Evolutionary conservation across 257 asterid genomes (phyloP), one percentile per base, ranked within the genome.

Genomic region (Rehmannia glutinosa): DNA sequence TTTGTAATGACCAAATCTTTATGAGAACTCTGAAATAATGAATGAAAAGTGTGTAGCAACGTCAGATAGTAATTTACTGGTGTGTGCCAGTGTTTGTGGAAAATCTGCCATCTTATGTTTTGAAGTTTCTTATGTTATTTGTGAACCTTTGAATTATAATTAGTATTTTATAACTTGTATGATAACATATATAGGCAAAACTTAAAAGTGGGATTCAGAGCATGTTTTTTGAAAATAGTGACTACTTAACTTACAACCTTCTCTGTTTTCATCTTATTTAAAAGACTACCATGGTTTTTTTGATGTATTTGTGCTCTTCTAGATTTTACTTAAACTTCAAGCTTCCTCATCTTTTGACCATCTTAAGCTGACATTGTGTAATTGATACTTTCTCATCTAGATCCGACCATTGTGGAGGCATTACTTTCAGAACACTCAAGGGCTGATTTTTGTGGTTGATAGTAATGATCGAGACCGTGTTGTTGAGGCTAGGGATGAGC

Each of bases 331-430:
- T 27, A 1, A 15, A 17, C 10, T 25, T 17, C 45, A 28, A 23
- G 9, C 21, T 27, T 53, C 10, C 13, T n/a, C 13, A 12, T 20
- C 32, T 46, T n/a, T 30, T 30, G n/a, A 24, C 11, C 10, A 25
- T 54, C 23, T 41, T 15, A 15, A 60, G 30, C 60, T 60, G 62
- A 35, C 30, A 46, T 46, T 58, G 35, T 45, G 42, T 23, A 27
- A 16, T 15, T 53, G 41, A 51, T 52, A 0, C 23, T 23, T 60
- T 23, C 3, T 33, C 38, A 30, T 51, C n/a, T 54, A 70, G 75
- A 70, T 70, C 52, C 75, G 75, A 49, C 75, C 75, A 70, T 49
- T 70, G 75, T 70, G 75, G 77, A 72, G 77, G 62, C 77, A 72
- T 64, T 72, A 72, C 77, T 72, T 72, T 33, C 77, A 72, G 70